Percentiles rank a stretch among this genome's conserved stretches.
Conservation (phyloP, 192 early-diverging fungal genomes). For the Physocladia obscura region DNA sequence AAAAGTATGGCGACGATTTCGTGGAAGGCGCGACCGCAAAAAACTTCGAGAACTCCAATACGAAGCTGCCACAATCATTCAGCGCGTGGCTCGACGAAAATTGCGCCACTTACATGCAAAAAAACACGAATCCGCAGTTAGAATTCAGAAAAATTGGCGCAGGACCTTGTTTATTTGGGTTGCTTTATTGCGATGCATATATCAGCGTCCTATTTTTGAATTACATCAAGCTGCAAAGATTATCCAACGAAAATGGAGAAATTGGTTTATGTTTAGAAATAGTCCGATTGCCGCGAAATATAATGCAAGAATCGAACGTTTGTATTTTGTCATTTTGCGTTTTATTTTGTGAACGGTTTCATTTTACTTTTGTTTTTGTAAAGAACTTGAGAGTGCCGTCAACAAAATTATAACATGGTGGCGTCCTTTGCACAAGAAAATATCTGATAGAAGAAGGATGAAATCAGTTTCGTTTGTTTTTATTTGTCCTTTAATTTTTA, state of each 20-base stretch:
- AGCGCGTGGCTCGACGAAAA: slow-evolving; percentile 52
- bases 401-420: slow-evolving; percentile 55
- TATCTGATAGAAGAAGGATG: slow-evolving; percentile 39
- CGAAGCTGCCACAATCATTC: slow-evolving; percentile 51
- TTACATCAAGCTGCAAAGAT: slow-evolving; percentile 49
- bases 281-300: slow-evolving; percentile 55
- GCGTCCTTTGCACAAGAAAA: slow-evolving; percentile 46
- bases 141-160: slow-evolving; percentile 58
- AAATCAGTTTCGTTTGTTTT: too few relatives aligned
- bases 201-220: slow-evolving; percentile 52
- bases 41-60: slow-evolving; percentile 49
- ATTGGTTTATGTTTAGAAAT: slow-evolving; percentile 59
- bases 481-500: too few relatives aligned
- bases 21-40: slow-evolving; percentile 41
- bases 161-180: slow-evolving; percentile 51
- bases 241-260: slow-evolving; percentile 54
- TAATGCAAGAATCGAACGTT: slow-evolving; percentile 52
- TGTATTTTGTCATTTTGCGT: not conserved
- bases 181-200: slow-evolving; percentile 57
- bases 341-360: not conserved
- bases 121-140: slow-evolving; percentile 52
- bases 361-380: not conserved
- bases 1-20: slow-evolving; percentile 46
- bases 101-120: slow-evolving; percentile 41
- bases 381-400: slow-evolving; percentile 40